Evolutionary conservation across 345 rosid species (phyloP), one percentile per base, ranked within the genome.

Genomic region (Rhodamnia argentea): DNA sequence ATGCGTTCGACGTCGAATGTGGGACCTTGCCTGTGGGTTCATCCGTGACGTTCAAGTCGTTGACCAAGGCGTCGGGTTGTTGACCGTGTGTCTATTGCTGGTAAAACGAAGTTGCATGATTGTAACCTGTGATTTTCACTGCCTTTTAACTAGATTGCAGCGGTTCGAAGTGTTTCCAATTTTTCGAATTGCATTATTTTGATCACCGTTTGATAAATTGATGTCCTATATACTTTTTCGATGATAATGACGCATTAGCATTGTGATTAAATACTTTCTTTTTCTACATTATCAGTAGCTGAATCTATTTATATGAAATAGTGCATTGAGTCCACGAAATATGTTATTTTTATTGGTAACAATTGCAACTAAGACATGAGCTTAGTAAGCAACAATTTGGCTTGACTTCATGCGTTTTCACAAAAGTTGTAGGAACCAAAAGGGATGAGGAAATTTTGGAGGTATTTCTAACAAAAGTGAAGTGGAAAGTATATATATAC

Each of bases 31-130:
- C 86, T 10, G 13, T 64, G 23, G 90, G 90, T 10, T 44, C 92
- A 18, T 85, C 91, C 0, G 91, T 85, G 37, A 93, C 90, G 3
- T 52, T 93, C 60, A 93, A 89, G 37, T 92, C 95, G 5, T 83
- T 93, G 83, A 89, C 85, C 32, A 91, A 89, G 62, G 90, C 90
- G 7, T 53, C 88, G 6, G 27, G 42, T 62, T 62, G 40, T 62
- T 60, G 74, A 60, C 11, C 40, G 11, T 29, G 0, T 3, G 23
- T 62, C 75, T 15, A 15, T 20, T 15, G 76, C 75, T 32, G 23
- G 5, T 42, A 7, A 0, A 15, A 62, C 1, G 40, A 29, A 29
- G 11, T 27, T 3, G 42, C 16, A 29, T 62, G 22, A 12, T 13
- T 52, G 5, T 52, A 16, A 13, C 3, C 13, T 50, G 52, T 13